These are phyloP conservation scores for Pseudogymnoascus sp. DNA, from an alignment of 2,329 filamentous ascomycete species.

Conservation along the genomic window DNA sequence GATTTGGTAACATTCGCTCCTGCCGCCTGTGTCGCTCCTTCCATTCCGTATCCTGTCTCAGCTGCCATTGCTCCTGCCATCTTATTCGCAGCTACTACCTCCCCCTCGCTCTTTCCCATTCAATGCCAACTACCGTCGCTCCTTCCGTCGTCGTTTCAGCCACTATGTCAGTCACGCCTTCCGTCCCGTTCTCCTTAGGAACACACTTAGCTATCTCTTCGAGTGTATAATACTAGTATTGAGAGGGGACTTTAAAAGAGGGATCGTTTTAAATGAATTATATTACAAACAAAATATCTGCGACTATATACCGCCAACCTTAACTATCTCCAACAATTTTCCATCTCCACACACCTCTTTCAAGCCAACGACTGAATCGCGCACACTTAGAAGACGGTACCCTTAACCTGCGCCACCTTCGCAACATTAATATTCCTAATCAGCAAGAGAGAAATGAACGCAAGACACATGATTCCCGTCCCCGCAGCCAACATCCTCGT, in stretches of 20 bases:
- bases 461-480: conserved; percentile 35
- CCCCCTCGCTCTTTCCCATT: neutral
- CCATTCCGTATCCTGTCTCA: neutral
- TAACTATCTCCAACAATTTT: neutral
- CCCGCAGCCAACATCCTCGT: conserved; percentile 43
- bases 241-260: neutral
- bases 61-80: neutral
- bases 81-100: neutral
- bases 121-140: neutral
- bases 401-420: conserved; percentile 35
- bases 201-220: neutral
- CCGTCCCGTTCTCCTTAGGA: too few relatives aligned
- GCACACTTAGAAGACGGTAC: conserved; percentile 23
- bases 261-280: neutral
- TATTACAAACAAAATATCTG: neutral
- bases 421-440: conserved; percentile 40
- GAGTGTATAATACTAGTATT: neutral
- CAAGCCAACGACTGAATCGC: neutral
- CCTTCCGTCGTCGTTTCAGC: neutral
- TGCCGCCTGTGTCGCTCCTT: neutral
- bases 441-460: conserved; percentile 32
- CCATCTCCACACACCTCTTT: neutral
- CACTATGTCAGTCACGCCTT: neutral
- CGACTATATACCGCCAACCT: neutral
- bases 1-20: neutral